Evolutionary conservation across 2,329 filamentous ascomycete genomes (phyloP).

Genomic region (Sarocladium kiliense): DNA sequence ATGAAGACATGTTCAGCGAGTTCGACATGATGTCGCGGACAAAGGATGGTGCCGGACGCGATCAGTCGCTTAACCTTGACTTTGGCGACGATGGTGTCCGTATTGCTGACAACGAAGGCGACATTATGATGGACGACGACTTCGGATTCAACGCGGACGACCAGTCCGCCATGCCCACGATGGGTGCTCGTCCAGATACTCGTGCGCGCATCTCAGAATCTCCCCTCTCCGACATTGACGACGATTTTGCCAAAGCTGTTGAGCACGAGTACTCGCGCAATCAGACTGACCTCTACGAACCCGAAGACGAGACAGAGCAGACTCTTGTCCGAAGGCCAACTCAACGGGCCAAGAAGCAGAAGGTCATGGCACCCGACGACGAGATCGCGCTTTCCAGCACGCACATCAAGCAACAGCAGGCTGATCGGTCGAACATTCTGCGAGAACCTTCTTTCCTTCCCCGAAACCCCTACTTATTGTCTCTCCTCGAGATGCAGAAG

Average conservation of each 20-base stretch:
- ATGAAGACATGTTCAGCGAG: slow-evolving; percentile 66
- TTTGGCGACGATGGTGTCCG: slow-evolving; percentile 47
- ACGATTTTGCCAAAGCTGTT: slow-evolving; percentile 54
- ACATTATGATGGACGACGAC: slow-evolving; percentile 59
- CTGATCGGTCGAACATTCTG: slow-evolving; percentile 80
- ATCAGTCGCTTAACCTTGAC: slow-evolving; percentile 49
- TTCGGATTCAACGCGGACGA: slow-evolving; percentile 60
- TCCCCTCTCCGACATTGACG: slow-evolving; percentile 64
- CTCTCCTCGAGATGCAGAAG: slow-evolving; percentile 87
- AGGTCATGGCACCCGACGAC: slow-evolving; percentile 74
- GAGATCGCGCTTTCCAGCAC: slow-evolving; percentile 71
- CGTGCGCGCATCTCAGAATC: slow-evolving; percentile 64
- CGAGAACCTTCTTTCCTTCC: slow-evolving; percentile 79
- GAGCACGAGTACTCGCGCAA: slow-evolving; percentile 52
- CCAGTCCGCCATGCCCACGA: slow-evolving; percentile 50
- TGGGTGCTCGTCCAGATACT: slow-evolving; percentile 38
- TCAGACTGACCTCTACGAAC: slow-evolving; percentile 55
- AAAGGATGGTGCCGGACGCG: slow-evolving; percentile 52
- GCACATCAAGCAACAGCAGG: slow-evolving; percentile 81
- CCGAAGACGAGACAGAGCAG: slow-evolving; percentile 50
- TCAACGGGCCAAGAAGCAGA: slow-evolving; percentile 70
- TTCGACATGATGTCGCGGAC: slow-evolving; percentile 49
- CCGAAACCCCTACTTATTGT: slow-evolving; percentile 78
- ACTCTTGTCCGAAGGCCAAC: slow-evolving; percentile 62
- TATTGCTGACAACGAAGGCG: slow-evolving; percentile 60